Evolutionary conservation across 495 filamentous ascomycete species (phyloP), one percentile per base, ranked within the genome.

Genomic region (Xylaria flabelliformis): DNA sequence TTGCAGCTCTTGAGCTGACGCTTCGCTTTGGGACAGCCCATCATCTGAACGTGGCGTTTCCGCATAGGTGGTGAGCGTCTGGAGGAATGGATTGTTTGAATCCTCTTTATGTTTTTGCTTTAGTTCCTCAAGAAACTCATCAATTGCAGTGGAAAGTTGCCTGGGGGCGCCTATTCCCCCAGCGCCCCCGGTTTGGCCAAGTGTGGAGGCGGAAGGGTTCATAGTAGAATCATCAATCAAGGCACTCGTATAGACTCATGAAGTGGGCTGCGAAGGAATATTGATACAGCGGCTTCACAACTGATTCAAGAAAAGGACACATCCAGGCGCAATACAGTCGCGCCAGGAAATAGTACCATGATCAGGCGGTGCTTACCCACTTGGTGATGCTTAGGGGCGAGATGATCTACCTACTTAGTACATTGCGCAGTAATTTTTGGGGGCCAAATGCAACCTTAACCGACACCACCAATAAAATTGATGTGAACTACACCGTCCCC

Each of bases 41-140:
- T 42, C 29, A 53, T 55, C 15, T 24, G 0, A 19, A 26, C 50
- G 8, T 41, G 19, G 24, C 8, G 34, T 55, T 74, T 61, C 29
- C 21, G 17, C 21, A 15, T 55, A 19, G 4, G n/a, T 36, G 13
- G 53, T 42, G 6, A 74, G 29, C 12, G 55, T 42, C 67, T 62
- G 42, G 8, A 73, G 34, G 61, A 73, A 73, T 3, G 26, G 67
- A 8, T 69, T 62, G n/a, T 71, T 73, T 24, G 65, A 56, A 56
- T 73, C 58, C 1, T 70, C 59, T 42, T 63, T 44, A 46, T 56
- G 29, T 19, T 67, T 67, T 55, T 67, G 24, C 19, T 55, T 39
- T 2, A 74, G 55, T 48, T 71, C 68, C 0, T 34, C 21, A 15
- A 74, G 61, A 44, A 74, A 72, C 24, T 74, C 67, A 34, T 71